Base-by-base conservation (phyloP, 441 rosid genomes). In the Theobroma grandiflorum region DNA sequence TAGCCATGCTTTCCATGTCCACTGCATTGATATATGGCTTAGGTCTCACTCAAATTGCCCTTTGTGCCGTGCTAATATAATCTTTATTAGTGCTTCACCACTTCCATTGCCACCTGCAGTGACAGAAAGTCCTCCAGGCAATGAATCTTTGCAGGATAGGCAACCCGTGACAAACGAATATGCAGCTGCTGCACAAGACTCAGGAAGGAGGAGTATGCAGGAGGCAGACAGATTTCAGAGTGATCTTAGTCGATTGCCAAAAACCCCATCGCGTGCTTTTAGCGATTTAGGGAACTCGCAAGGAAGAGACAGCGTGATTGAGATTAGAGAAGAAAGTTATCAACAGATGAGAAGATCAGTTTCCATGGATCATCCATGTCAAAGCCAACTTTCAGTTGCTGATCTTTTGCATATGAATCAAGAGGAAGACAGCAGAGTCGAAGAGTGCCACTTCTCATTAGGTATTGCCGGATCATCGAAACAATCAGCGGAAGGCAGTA, bases 21-120 rank as follows among this genome's bases (percentile, higher is more conserved):
- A 82, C 15, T 96, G 99, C 82, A 93, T 96, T 64, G 99, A 96
- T 84, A 89, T 91, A 7, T 96, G 99, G 98, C 98, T 96, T 9
- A 86, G 74, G 62, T 90, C 94, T 82, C 99, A 96, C 84, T 89
- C 97, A 3, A 93, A 87, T 74, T 96, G 99, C 84, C 99, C 99
- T 0, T 78, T 96, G 72, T 94, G 98, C 72, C 96, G 99, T 7
- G 92, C 97, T 53, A 89, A 91, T 73, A 86, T 92, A 42, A 74
- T 85, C 22, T 81, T 81, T 66, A 18, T 84, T 1, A 15, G 72
- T 78, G 58, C 80, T 75, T 70, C 86, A 5, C 77, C 77, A 6
- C 70, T 86, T 72, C 85, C 64, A 3, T 47, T 75, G 18, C 84
- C 86, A 55, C 57, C 86, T 58, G 73, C 71, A n/a, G 43, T 26